Evolutionary conservation across 352 stramenopile species (phyloP).

Genomic region (Phytopythium aichiense): DNA sequence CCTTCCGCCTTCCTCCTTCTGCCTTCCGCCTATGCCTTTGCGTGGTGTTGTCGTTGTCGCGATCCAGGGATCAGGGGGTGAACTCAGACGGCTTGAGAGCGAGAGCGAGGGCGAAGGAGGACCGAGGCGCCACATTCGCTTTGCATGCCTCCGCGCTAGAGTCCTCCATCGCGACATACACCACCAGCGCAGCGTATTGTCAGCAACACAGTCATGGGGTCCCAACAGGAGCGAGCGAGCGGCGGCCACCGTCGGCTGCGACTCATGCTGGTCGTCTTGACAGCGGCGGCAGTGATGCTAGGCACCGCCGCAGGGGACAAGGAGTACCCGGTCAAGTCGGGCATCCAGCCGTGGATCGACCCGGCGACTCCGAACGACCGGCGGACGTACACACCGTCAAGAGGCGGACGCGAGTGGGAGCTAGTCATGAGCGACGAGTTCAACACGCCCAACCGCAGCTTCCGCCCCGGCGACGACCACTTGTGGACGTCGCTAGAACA

Average conservation of each 20-base stretch:
- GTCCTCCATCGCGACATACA: neutral
- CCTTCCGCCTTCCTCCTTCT: neutral
- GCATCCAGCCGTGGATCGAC: constrained; percentile 50
- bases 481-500: constrained; percentile 94
- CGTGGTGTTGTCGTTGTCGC: neutral
- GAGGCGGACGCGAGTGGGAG: constrained; percentile 39
- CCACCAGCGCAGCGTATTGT: neutral
- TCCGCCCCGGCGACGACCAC: constrained; percentile 90
- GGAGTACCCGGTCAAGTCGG: constrained; percentile 29
- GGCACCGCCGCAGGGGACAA: constrained; percentile 9
- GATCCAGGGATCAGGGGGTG: neutral
- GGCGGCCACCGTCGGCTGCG: neutral
- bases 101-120: neutral
- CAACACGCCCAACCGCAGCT: constrained; percentile 82
- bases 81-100: neutral
- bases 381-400: constrained; percentile 38
- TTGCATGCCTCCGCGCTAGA: neutral
- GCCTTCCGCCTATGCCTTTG: neutral
- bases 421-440: constrained; percentile 95
- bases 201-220: neutral
- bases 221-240: neutral
- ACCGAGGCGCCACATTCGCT: neutral
- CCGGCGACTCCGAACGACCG: constrained; percentile 39
- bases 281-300: neutral
- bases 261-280: neutral